Percentiles rank a stretch among this genome's conserved stretches.
phyloP scores from a whole-genome alignment of 176 grass and related monocot genomes.

The Aegilops sharonensis region DNA sequence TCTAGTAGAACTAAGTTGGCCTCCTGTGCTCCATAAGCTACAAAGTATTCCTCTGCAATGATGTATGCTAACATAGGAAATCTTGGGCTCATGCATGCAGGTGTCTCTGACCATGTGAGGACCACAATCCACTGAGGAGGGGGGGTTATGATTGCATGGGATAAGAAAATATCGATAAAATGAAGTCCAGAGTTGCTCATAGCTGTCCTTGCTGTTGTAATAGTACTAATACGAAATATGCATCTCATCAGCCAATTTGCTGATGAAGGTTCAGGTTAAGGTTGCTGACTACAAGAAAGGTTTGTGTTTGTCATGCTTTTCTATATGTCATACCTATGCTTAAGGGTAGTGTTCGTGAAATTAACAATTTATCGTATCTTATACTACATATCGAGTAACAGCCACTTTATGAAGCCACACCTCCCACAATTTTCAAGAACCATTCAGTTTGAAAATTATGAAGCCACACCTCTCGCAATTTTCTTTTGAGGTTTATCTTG shows the following conservation, averaged over 20 bases:
- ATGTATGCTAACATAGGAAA: conserved; percentile 11
- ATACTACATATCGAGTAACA: not conserved
- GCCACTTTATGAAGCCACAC: not conserved
- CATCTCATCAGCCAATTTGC: not conserved
- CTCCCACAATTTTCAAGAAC: not conserved
- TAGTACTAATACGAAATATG: not conserved
- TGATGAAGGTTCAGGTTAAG: not conserved
- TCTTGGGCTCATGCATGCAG: not conserved
- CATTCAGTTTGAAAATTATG: not conserved
- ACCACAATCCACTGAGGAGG: not conserved
- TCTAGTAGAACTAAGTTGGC: not conserved
- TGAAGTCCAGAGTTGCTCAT: not conserved
- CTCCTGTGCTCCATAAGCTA: not conserved
- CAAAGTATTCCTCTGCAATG: not conserved
- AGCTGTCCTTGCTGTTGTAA: not conserved
- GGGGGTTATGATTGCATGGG: not conserved
- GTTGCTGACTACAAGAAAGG: not conserved
- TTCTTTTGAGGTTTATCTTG: not conserved
- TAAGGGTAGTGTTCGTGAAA: not conserved
- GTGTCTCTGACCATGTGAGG: not conserved
- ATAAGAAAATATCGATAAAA: not conserved
- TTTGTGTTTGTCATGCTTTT: not conserved
- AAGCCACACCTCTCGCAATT: not conserved
- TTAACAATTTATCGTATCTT: not conserved
- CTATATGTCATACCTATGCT: not conserved